phyloP scores from a whole-genome alignment of 2,329 filamentous ascomycete species.

The Ceratocystis ficicola region DNA sequence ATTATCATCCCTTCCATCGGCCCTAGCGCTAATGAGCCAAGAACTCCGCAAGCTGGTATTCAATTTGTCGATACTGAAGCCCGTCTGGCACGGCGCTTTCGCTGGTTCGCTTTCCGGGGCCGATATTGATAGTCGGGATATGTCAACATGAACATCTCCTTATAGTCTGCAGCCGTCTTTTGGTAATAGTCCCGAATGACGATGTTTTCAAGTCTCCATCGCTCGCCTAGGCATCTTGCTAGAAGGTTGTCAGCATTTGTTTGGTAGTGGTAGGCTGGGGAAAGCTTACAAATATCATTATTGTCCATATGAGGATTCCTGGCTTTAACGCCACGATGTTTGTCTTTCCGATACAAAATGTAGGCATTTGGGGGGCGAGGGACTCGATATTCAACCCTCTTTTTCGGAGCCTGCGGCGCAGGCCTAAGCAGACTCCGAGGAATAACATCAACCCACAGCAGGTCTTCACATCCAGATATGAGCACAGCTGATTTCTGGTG shows the following conservation, averaged over 20 bases:
- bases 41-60: neutral
- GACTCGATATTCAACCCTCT: neutral
- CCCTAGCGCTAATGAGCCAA: too few relatives aligned
- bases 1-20: too few relatives aligned
- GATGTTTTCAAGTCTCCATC: constrained; percentile 2
- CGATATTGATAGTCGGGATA: constrained; percentile 17
- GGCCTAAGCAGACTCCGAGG: neutral
- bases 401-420: neutral
- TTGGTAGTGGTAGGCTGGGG: neutral
- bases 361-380: constrained; percentile 18
- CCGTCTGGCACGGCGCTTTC: constrained; percentile 8
- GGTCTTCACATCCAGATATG: constrained; percentile 9
- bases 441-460: neutral
- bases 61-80: neutral
- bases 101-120: constrained; percentile 10
- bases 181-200: constrained; percentile 1
- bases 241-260: neutral
- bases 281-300: constrained; percentile 18
- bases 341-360: constrained; percentile 18
- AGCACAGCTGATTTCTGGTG: neutral
- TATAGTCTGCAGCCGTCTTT: constrained; percentile 3
- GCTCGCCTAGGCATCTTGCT: constrained; percentile 11
- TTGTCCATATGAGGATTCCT: constrained; percentile 9
- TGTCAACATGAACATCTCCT: constrained; percentile 14
- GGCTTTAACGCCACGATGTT: constrained; percentile 8